These are phyloP conservation scores for Xylaria acuta DNA, from an alignment of 495 filamentous ascomycete species.

Conservation along the genomic window DNA sequence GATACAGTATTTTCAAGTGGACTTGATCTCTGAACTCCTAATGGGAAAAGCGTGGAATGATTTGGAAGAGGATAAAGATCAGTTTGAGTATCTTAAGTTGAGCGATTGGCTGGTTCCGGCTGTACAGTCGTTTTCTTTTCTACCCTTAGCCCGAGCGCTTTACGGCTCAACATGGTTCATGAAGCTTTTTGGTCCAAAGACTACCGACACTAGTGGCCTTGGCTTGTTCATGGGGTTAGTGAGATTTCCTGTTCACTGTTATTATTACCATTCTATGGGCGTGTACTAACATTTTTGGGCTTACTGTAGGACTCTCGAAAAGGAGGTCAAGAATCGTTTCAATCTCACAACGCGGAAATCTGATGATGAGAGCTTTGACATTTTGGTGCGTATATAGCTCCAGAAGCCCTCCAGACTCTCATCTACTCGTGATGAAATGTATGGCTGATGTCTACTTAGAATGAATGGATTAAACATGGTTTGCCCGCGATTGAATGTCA, in stretches of 20 bases:
- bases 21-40: neutral
- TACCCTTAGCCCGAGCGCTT: neutral
- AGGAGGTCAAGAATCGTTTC: neutral
- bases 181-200: constrained; percentile 13
- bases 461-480: constrained; percentile 43
- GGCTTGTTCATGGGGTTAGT: constrained; percentile 6
- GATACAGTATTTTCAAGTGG: constrained; percentile 17
- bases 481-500: constrained; percentile 39
- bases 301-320: neutral
- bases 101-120: neutral
- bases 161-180: constrained; percentile 10
- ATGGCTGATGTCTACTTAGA: constrained; percentile 24
- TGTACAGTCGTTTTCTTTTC: neutral
- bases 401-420: no score
- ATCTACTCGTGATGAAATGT: neutral
- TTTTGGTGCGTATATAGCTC: constrained; percentile 1
- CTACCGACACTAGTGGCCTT: constrained; percentile 6
- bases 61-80: constrained; percentile 2
- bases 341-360: neutral
- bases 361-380: neutral
- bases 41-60: constrained; percentile 8
- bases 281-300: neutral
- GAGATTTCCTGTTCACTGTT: no score
- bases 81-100: constrained; percentile 15
- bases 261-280: neutral